These are phyloP conservation scores for Xerocomus nothofagi DNA, from an alignment of 1,284 basidiomycete species.

Conservation along the genomic window DNA sequence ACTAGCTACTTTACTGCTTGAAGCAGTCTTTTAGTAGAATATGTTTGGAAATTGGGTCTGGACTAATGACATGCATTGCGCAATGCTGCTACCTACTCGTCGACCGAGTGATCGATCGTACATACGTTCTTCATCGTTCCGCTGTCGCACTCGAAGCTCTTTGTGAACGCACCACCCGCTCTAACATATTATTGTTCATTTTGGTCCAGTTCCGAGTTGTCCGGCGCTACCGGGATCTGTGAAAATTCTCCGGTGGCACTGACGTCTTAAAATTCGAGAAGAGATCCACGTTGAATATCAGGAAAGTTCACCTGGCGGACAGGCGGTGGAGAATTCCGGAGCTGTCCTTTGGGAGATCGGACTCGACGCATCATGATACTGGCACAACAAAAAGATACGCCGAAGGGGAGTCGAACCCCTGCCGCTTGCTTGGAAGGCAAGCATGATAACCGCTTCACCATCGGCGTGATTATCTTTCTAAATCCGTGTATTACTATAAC, in stretches of 20 bases:
- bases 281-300: too few relatives aligned
- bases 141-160: not conserved
- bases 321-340: too few relatives aligned
- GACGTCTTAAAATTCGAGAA: not conserved
- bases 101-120: too few relatives aligned
- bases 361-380: too few relatives aligned
- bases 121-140: too few relatives aligned
- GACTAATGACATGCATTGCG: not conserved
- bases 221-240: not conserved
- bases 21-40: constrained; percentile 9
- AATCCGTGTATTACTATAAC: constrained; percentile 1
- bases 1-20: constrained; percentile 8
- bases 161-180: not conserved
- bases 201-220: not conserved
- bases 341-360: too few relatives aligned
- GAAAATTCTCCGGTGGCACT: not conserved
- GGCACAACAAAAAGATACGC: constrained; percentile 45
- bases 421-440: constrained; percentile 86
- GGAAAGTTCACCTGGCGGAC: too few relatives aligned
- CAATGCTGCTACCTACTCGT: too few relatives aligned
- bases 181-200: not conserved
- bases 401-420: constrained; percentile 79
- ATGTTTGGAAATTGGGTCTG: not conserved
- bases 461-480: constrained; percentile 43
- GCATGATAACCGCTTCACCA: constrained; percentile 86